Evolutionary conservation across 495 filamentous ascomycete species (phyloP).

Genomic region (Xeromyces bisporus): DNA sequence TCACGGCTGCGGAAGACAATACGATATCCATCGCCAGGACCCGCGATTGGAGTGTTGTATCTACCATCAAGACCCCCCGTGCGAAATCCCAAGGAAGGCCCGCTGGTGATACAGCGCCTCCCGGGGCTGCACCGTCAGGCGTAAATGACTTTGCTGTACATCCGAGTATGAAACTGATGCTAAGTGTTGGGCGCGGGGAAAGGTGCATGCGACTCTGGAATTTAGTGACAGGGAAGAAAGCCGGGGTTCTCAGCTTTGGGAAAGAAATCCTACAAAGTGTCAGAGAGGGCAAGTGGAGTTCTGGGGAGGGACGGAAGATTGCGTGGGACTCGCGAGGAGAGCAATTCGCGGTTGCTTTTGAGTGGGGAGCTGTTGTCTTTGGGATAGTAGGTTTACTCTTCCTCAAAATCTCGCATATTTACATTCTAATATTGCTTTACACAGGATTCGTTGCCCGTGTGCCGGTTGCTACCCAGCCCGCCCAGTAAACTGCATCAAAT

Average conservation of each 20-base stretch:
- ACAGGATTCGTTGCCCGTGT: constrained; percentile 61
- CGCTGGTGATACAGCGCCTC: constrained; percentile 72
- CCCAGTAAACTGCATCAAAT: constrained; percentile 70
- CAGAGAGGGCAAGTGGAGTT: constrained; percentile 57
- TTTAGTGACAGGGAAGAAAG: constrained; percentile 87
- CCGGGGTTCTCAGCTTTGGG: constrained; percentile 73
- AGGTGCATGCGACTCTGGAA: constrained; percentile 91
- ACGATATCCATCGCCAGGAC: constrained; percentile 71
- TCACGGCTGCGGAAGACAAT: constrained; percentile 72
- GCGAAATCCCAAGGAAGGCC: constrained; percentile 71
- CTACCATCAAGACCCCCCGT: constrained; percentile 76
- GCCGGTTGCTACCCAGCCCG: constrained; percentile 46
- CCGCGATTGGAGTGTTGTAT: constrained; percentile 78
- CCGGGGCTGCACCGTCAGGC: constrained; percentile 72
- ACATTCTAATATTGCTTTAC: constrained; percentile 6
- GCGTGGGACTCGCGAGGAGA: constrained; percentile 61
- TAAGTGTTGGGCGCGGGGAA: constrained; percentile 79
- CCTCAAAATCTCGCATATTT: neutral
- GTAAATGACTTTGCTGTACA: constrained; percentile 93
- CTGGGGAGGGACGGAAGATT: constrained; percentile 71
- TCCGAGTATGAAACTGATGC: constrained; percentile 88
- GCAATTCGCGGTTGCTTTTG: constrained; percentile 78
- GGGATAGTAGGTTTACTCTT: constrained; percentile 42
- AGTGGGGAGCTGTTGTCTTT: constrained; percentile 69
- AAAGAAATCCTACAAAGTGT: constrained; percentile 46